Evolutionary conservation across 2,329 filamentous ascomycete genomes (phyloP), one percentile per base, ranked within the genome.

Genomic region (Dryadomyces quercus-mongolicae): DNA sequence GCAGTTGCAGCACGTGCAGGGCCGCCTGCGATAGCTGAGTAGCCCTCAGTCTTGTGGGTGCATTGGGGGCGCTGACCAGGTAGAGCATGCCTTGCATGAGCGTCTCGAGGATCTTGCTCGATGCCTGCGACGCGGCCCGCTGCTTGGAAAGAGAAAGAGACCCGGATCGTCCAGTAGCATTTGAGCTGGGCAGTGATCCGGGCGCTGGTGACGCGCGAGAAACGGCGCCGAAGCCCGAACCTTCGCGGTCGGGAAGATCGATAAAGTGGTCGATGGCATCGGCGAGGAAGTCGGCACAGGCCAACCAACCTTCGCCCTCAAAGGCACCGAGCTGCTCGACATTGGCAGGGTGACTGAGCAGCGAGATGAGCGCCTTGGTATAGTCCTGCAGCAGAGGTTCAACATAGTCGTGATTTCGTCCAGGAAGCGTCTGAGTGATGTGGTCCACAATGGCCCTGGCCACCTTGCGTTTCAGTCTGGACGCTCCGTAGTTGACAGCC

Each of bases 361-460:
- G 69, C 31, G 78, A 74, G 5, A 78, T 73, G 60, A 98, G 71
- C 20, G 83, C 79, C 70, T 88, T 95, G 60, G 88, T 76, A 65
- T 96, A 95, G 63, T 93, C 82, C 50, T 82, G 76, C 22, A 83
- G 71, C 5, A 98, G 74, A 13, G 86, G 84, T 55, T 82, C 75
- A 59, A 88, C 82, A 53, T 85, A 79, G 2, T 73, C 36, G 15
- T 81, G 81, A 53, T 82, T 78, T 1, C 75, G 67, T 16, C 73
- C 77, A 2, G 82, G 79, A 3, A 95, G 73, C 18, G 82, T 81
- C 59, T 95, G 83, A 3, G 81, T 84, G 57, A 97, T 85, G 68
- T 95, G 90, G 59, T 89, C 83, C 59, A 95, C 74, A 16, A 96
- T 72, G 6, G 86, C 81, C 61, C 84, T 78, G n/a, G 92, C 74